phyloP scores from a whole-genome alignment of 1,284 basidiomycete species.

The Naganishia albida region DNA sequence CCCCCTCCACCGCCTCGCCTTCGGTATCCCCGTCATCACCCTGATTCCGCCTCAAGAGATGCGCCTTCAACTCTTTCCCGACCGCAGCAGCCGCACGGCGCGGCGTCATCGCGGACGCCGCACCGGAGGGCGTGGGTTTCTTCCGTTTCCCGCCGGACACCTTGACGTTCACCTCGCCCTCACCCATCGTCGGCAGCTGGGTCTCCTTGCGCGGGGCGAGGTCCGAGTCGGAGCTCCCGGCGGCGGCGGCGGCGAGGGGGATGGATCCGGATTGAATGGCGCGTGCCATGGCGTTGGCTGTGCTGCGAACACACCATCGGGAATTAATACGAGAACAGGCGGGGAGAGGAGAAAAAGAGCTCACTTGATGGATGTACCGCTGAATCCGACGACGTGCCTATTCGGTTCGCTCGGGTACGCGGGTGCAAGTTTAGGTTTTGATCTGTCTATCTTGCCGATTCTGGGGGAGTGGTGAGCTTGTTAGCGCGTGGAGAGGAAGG shows the following conservation, averaged over 20 bases:
- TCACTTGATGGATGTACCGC: slow-evolving; percentile 24
- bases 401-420: slow-evolving; percentile 3
- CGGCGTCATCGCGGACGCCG: background rate
- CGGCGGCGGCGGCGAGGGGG: background rate
- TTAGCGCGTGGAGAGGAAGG: background rate
- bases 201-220: slow-evolving; percentile 13
- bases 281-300: slow-evolving; percentile 27
- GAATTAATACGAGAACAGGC: background rate
- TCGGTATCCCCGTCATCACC: background rate
- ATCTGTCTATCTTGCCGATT: slow-evolving; percentile 8
- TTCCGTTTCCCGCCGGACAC: slow-evolving; percentile 21
- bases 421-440: background rate
- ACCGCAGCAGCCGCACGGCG: background rate
- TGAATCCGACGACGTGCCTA: slow-evolving; percentile 15
- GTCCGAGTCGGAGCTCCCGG: slow-evolving; percentile 9
- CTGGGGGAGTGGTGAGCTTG: background rate
- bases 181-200: background rate
- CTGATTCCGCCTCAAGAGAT: background rate
- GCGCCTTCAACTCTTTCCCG: background rate
- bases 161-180: slow-evolving; percentile 20
- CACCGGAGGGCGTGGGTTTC: no score
- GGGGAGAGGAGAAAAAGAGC: background rate
- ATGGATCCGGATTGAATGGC: slow-evolving; percentile 12
- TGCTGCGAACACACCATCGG: background rate
- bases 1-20: background rate